A percentile compares a stretch with the other conserved stretches of the same genome.
Conservation (phyloP, 1,139 yeast species). For the Petasospora fabianii region DNA sequence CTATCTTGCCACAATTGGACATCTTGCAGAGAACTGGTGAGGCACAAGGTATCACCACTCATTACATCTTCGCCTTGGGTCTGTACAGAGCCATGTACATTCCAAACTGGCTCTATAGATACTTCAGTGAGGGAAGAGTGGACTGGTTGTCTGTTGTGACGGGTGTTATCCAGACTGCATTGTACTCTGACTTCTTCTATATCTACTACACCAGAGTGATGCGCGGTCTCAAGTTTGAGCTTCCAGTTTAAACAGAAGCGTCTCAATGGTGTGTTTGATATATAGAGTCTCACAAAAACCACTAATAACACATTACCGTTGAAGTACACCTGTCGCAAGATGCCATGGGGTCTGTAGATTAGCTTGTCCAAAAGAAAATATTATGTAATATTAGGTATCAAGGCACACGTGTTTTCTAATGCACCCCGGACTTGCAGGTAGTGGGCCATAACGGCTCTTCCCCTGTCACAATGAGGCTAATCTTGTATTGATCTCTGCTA, state of each 20-base stretch:
- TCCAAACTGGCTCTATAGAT: constrained; percentile 94
- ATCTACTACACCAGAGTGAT: constrained; percentile 81
- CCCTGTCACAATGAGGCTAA: too few species aligned
- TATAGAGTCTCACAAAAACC: not conserved
- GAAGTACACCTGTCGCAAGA: too few species aligned
- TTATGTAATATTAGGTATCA: too few species aligned
- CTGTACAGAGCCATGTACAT: constrained; percentile 82
- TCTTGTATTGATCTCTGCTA: too few species aligned
- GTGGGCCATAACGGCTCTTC: too few species aligned
- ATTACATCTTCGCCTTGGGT: constrained; percentile 92
- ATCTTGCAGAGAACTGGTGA: constrained; percentile 88
- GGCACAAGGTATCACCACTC: constrained; percentile 83
- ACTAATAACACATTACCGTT: not conserved
- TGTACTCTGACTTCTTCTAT: constrained; percentile 94
- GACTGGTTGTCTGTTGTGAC: constrained; percentile 73
- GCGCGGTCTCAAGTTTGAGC: constrained; percentile 75
- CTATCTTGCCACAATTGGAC: constrained; percentile 88
- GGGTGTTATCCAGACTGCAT: constrained; percentile 78
- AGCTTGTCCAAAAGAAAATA: too few species aligned
- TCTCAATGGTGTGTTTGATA: not conserved
- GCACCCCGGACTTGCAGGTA: too few species aligned
- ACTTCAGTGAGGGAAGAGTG: constrained; percentile 59
- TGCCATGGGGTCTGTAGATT: too few species aligned
- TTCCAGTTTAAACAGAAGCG: constrained; percentile 41
- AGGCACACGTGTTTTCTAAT: too few species aligned